Evolutionary conservation across 768 basidiomycete genomes (phyloP), one percentile per base, ranked within the genome.

Genomic region (Tylopilus subfusipes): DNA sequence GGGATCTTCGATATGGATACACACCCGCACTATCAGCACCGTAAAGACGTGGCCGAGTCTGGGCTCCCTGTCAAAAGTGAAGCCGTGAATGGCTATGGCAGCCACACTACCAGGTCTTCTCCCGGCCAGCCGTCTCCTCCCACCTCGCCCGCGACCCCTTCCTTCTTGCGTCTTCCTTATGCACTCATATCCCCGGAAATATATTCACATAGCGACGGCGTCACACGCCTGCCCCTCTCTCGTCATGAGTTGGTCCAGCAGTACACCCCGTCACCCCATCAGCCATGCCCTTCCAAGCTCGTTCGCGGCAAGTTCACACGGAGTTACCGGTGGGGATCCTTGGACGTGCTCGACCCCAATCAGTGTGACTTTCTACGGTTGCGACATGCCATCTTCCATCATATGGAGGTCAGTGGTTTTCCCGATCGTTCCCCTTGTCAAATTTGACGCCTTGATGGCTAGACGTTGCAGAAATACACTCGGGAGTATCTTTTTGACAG

Each of bases 401-500:
- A 91, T 69, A 89, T 93, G 86, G 83, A 88, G 81, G 92, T 93
- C 75, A 68, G 80, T 66, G 56, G 47, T 52, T 30, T 53, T 59
- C 49, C 51, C 60, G 40, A 55, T 52, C 43, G 46, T 40, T 55
- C 30, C 34, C 34, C 50, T 34, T 52, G 58, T 62, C 57, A 34
- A 60, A 50, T 40, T 53, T 63, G 53, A 67, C 49, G 25, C 47
- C 47, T 53, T 53, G 48, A 54, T 67, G 53, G 65, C 55, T 68
- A 93, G 90, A 88, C 86, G 49, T 77, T 95, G 63, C 88, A 88
- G 75, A 86, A 87, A 67, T 91, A 91, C 71, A 92, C 90, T 36
- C 80, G 82, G 63, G 86, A 88, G 63, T 90, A 91, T 74, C 79
- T 92, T 48, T 88, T 88, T 60, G 84, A 88, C 65, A 90, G 86